A percentile compares a stretch with the other conserved stretches of the same genome.
These are phyloP conservation scores for Candida freyschussii DNA, from an alignment of 1,139 yeast genomes.

Conservation along the genomic window DNA sequence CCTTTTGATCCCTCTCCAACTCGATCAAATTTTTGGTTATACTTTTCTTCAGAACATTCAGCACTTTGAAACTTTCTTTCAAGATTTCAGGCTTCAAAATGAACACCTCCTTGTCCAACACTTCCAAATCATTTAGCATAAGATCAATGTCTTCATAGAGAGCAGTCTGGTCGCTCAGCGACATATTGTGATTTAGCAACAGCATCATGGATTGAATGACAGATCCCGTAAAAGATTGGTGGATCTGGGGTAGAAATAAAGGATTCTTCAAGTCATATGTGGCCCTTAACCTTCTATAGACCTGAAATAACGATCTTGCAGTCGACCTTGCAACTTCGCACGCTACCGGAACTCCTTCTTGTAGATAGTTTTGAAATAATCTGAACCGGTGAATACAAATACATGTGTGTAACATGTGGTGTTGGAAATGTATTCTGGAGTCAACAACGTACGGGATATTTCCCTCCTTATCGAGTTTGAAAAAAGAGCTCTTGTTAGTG, in stretches of 20 bases:
- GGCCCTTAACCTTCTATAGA: slow-evolving; percentile 23
- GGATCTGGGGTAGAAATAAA: slow-evolving; percentile 25
- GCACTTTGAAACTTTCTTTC: slow-evolving; percentile 26
- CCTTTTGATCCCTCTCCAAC: slow-evolving; percentile 24
- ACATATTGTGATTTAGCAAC: slow-evolving; percentile 18
- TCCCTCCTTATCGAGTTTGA: slow-evolving; percentile 23
- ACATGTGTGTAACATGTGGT: slow-evolving; percentile 28
- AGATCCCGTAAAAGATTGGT: slow-evolving; percentile 27
- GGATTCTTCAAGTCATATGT: slow-evolving; percentile 23
- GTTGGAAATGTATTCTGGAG: slow-evolving; percentile 26
- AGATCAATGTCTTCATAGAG: slow-evolving; percentile 24
- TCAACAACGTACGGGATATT: slow-evolving; percentile 21
- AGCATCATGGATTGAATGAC: slow-evolving; percentile 28
- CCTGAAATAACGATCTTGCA: slow-evolving; percentile 25
- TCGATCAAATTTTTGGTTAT: slow-evolving; percentile 22
- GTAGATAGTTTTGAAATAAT: slow-evolving; percentile 26
- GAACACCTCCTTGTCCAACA: slow-evolving; percentile 21
- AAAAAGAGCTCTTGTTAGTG: slow-evolving; percentile 26
- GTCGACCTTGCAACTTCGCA: slow-evolving; percentile 26
- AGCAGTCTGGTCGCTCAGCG: slow-evolving; percentile 19
- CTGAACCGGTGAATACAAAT: slow-evolving; percentile 29
- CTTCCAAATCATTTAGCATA: slow-evolving; percentile 24
- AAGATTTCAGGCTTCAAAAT: slow-evolving; percentile 25
- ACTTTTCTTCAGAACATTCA: slow-evolving; percentile 23
- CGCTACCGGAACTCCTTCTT: slow-evolving; percentile 25